phyloP scores from a whole-genome alignment of 2,329 filamentous ascomycete genomes.

The Colletotrichum paranaense region DNA sequence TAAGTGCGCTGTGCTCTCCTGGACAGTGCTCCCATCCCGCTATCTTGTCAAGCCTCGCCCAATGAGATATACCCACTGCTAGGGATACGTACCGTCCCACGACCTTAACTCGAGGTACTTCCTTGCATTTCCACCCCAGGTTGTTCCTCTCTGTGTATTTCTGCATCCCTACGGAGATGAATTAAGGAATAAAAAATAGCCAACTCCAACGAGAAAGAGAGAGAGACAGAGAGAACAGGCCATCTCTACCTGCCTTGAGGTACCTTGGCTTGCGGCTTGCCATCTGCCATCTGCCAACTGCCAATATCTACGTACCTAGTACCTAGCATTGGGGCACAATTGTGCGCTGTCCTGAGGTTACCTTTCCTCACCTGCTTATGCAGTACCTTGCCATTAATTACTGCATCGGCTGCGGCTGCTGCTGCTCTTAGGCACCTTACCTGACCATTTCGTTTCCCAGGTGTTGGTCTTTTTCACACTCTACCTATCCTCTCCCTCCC shows the following conservation, averaged over 20 bases:
- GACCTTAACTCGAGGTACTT: constrained; percentile 27
- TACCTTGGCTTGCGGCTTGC: no score
- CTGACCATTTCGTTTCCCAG: neutral
- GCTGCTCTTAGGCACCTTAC: neutral
- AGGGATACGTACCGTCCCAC: neutral
- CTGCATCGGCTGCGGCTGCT: neutral
- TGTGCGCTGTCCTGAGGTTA: constrained; percentile 7
- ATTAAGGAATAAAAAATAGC: neutral
- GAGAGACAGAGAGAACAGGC: constrained; percentile 1
- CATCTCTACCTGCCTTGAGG: constrained; percentile 17
- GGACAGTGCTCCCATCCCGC: constrained; percentile 11
- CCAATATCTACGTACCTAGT: constrained; percentile 18
- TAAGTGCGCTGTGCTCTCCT: constrained; percentile 23
- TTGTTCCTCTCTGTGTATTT: neutral
- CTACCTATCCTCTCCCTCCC: constrained; percentile 4
- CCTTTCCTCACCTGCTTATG: neutral
- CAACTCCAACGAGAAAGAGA: constrained; percentile 3
- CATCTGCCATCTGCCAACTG: neutral
- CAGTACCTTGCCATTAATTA: neutral
- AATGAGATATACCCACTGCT: neutral
- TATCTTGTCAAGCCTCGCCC: neutral
- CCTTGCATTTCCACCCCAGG: neutral
- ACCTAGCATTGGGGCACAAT: neutral
- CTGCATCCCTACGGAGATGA: neutral
- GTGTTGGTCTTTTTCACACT: neutral